Evolutionary conservation across 2,329 filamentous ascomycete species (phyloP), one percentile per base, ranked within the genome.

Genomic region (Clonostachys solani): DNA sequence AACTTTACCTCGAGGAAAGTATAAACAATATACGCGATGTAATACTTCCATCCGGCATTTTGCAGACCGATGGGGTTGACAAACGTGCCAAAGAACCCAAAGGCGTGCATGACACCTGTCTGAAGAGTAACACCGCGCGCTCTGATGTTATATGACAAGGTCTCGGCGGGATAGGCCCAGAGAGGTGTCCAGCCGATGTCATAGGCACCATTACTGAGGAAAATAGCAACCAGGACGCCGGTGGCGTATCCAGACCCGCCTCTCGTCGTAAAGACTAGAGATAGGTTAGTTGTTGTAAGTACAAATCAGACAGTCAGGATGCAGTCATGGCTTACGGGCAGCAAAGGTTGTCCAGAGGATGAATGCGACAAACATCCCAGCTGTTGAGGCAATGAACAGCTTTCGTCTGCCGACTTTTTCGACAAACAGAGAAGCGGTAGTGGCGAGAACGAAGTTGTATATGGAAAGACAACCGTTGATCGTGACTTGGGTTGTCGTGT

Each of bases 321-420:
- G 51, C 52, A 23, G 53, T 48, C 4, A 12, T 33, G 15, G 33
- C 45, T 7, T 52, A 54, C 33, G 62, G 6, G 52, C 52, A 8
- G 59, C 58, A 34, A 67, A 56, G 35, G 63, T 60, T 66, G 65
- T 63, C 60, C 65, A 51, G 0, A 52, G 53, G 1, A 55, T 50
- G 44, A 54, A 55, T 7, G 54, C 52, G 19, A 54, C 37, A 5
- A 52, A 52, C 4, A 52, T 55, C n/a, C 64, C 47, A 37, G 73
- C 66, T 38, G 69, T 69, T 6, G 69, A 62, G 50, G 49, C 52
- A 3, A 77, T 56, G 60, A 75, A 76, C 16, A 77, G 66, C 7
- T 70, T 71, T 23, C 74, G 69, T 46, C 74, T 63, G 45, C 73
- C 74, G 40, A 75, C 58, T 18, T 60, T 60, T 51, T 76, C 73